Conservation (phyloP, 306 rosid species). For the Bauhinia variegata region DNA sequence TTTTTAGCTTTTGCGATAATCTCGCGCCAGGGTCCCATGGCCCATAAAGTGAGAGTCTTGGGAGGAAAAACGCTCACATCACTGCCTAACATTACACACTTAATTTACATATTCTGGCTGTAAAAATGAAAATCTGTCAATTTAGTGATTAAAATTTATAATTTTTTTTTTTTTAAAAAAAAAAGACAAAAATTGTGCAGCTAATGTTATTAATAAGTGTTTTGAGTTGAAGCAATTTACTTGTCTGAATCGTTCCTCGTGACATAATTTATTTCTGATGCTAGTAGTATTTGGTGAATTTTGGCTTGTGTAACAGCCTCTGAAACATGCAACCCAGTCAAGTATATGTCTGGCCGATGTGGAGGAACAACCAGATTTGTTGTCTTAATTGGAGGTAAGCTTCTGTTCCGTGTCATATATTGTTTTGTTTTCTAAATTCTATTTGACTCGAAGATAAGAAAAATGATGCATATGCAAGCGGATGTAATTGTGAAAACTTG, state of each 20-base stretch:
- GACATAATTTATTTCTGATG: background rate
- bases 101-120: too few relatives aligned
- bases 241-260: too few relatives aligned
- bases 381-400: slow-evolving; percentile 75
- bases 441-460: background rate
- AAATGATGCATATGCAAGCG: background rate
- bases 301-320: slow-evolving; percentile 49
- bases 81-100: too few relatives aligned
- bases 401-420: background rate
- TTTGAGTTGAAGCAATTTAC: too few relatives aligned
- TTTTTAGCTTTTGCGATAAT: background rate
- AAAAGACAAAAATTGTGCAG: background rate
- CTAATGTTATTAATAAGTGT: background rate
- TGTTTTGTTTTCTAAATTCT: background rate
- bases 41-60: too few relatives aligned
- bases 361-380: slow-evolving; percentile 66
- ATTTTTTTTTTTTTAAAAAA: too few relatives aligned
- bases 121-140: too few relatives aligned
- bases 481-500: background rate
- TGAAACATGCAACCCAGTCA: slow-evolving; percentile 56
- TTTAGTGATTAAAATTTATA: too few relatives aligned
- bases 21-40: background rate
- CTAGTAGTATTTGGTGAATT: slow-evolving; percentile 32
- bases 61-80: too few relatives aligned
- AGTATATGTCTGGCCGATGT: slow-evolving; percentile 68